Evolutionary conservation across 2,329 filamentous ascomycete species (phyloP).

Genomic region (Exophiala calicioides): DNA sequence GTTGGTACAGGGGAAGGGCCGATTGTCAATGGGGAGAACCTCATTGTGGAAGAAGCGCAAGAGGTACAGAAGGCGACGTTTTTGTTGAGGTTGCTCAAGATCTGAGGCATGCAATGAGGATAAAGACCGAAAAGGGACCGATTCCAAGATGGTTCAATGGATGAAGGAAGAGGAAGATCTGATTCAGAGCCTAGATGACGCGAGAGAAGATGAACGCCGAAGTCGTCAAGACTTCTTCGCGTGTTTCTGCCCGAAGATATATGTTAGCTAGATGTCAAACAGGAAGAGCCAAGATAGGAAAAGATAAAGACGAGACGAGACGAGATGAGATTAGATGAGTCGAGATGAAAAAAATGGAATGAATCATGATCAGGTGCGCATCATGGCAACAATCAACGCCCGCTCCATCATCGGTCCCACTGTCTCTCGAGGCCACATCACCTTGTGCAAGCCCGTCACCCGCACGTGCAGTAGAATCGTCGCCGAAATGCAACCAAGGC

Average conservation of each 20-base stretch:
- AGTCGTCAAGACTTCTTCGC: conserved; percentile 50
- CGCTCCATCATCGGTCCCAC: too few species aligned
- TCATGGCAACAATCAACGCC: too few species aligned
- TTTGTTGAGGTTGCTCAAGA: conserved; percentile 71
- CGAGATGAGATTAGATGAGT: too few species aligned
- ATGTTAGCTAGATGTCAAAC: conserved; percentile 12
- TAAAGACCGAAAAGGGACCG: not conserved
- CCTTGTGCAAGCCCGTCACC: too few species aligned
- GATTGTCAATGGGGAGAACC: conserved; percentile 50
- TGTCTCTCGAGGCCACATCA: too few species aligned
- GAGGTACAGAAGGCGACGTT: conserved; percentile 82
- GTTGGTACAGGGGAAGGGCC: conserved; percentile 56
- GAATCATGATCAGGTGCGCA: not conserved
- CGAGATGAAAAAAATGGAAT: too few species aligned
- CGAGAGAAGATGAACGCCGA: not conserved
- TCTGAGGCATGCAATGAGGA: conserved; percentile 49
- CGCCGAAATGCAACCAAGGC: not conserved
- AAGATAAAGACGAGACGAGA: too few species aligned
- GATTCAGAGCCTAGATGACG: conserved; percentile 5
- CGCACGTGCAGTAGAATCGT: too few species aligned
- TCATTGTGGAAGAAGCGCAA: conserved; percentile 81
- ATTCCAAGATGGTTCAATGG: not conserved
- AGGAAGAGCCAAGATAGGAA: too few species aligned
- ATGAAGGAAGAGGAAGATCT: conserved; percentile 3
- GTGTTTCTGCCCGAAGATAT: conserved; percentile 45